Base-by-base conservation (phyloP, 2,329 filamentous ascomycete genomes). In the Sclerotinia borealis region DNA sequence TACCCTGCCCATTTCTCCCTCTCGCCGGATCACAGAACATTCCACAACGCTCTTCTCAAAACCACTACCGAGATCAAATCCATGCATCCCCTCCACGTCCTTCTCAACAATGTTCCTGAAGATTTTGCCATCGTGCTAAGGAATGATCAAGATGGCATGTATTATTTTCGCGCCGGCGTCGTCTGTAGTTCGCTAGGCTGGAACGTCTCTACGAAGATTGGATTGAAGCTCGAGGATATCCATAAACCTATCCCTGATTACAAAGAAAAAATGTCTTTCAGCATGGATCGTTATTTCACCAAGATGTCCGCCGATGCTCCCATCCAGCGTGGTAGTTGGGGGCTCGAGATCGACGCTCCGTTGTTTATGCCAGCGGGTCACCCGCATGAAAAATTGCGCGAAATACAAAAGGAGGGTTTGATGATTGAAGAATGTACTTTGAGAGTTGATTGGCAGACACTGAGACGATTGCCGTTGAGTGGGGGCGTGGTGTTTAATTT, bases 361-460 rank as follows among this genome's bases (percentile, higher is more conserved):
- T 80, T 96, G 3, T 95, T 88, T 75, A 86, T 91, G 80, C 88
- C 89, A 0, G 83, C 86, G 0, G 86, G 85, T 1, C 81, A 91
- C 68, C 83, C 85, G 0, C 85, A 90, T 63, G 86, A 87, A 69
- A 75, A 78, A 47, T 79, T 85, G 39, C 84, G 89, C 22, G 76
- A 80, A 0, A 73, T 76, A 0, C 89, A 93, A 67, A 79, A 84
- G 52, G 77, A 81, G 0, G 75, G 78, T 25, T 77, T 93, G 7
- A 77, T 76, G 0, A 72, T 85, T 2, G 79, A 83, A 0, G 83
- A 90, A 39, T 79, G 90, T 67, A 78, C 88, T 65, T 78, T 96
- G 1, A 84, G 92, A 5, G 91, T 95, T 1, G 92, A 96, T 74
- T 96, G 91, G 90, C 92, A 96, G 76, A 96, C 92, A 0, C 78